Conservation (phyloP, 441 rosid species). For the Cnidoscolus chayamansa region DNA sequence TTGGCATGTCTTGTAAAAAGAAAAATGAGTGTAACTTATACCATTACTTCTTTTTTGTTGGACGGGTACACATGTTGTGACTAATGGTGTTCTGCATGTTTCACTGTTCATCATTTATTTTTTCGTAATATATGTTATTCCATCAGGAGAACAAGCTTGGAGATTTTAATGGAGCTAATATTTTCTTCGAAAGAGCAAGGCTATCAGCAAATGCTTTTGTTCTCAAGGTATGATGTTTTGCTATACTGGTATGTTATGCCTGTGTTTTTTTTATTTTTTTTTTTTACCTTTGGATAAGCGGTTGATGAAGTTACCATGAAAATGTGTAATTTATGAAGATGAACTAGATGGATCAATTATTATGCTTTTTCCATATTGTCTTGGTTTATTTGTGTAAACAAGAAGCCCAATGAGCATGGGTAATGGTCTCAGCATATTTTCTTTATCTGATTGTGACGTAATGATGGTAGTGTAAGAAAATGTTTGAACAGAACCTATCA, state of each 20-base stretch:
- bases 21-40: not conserved
- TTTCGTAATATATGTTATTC: constrained; percentile 10
- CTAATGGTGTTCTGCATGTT: not conserved
- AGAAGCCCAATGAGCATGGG: constrained; percentile 6
- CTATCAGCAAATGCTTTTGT: constrained; percentile 57
- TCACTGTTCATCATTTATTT: not conserved
- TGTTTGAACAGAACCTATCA: not conserved
- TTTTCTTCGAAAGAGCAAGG: constrained; percentile 44
- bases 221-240: constrained; percentile 51
- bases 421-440: not conserved
- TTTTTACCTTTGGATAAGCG: constrained; percentile 13
- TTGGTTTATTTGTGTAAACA: constrained; percentile 8
- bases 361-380: not conserved
- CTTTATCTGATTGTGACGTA: not conserved
- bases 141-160: constrained; percentile 44
- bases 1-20: not conserved
- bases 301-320: not conserved
- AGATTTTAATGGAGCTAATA: constrained; percentile 32
- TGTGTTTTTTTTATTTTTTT: not conserved
- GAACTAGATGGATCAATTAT: not conserved
- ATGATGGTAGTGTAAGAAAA: not conserved
- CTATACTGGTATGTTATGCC: not conserved
- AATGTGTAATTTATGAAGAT: not conserved
- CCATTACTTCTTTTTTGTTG: not conserved
- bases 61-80: not conserved